Evolutionary conservation across 2,329 filamentous ascomycete species (phyloP), one percentile per base, ranked within the genome.

Genomic region (Calonectria leucothoes): DNA sequence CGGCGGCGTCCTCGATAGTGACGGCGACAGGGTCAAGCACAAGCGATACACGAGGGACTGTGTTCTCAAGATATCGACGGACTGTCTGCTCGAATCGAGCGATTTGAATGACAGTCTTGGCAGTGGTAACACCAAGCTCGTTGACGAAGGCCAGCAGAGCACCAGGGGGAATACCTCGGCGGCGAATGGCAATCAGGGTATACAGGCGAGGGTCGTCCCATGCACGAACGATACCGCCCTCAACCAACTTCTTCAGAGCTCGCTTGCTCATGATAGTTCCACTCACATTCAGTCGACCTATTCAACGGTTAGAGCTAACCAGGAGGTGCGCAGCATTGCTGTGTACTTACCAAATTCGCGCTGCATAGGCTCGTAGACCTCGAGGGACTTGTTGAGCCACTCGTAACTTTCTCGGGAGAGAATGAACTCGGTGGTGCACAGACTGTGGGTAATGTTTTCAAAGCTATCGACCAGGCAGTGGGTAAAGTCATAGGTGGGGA

Each of bases 121-220:
- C 90, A 42, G 95, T 97, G 0, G 96, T 98, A 48, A 98, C 95
- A 37, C 96, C 96, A 25, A 98, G 91, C 84, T 98, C 95, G 78
- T 95, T 95, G 72, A 98, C 92, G 80, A 98, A 98, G 69, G 94
- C 93, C 71, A 98, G 91, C 73, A 98, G 94, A 2, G 95, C 96
- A 29, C 94, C 94, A 0, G 96, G 95, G 0, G 96, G 96, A 0
- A 98, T 91, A 82, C 96, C 96, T 72, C 96, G 91, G 66, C 96
- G 91, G 68, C 94, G 93, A 64, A 98, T 91, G 1, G 91, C 95
- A 73, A 96, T 95, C 23, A 98, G 88, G 1, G 96, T 98, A 86
- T 95, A 98, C 6, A 98, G 88, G 39, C 96, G 91, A 14, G 96
- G 96, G 80, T 98, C 96, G 79, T 98, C 94, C 95, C 96, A 98